Base-by-base conservation (phyloP, 768 basidiomycete species). In the Leccinum longicurvipes region DNA sequence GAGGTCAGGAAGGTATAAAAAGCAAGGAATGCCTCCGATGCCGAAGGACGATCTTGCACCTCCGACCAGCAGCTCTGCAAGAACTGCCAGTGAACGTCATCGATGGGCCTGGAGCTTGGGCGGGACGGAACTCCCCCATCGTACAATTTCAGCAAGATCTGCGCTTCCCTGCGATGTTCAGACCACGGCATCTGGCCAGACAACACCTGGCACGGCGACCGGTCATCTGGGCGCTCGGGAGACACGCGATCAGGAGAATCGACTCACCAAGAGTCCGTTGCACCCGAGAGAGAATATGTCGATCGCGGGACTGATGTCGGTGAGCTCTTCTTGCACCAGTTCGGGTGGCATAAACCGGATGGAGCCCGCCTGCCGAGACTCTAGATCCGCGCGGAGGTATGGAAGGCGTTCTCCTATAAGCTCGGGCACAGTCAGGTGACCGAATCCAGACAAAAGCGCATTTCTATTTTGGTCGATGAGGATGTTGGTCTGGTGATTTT, bases 301-400 rank as follows among this genome's bases (percentile, higher is more conserved):
- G 39, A 47, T 31, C 19, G 48, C 29, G 4, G 51, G 32, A 4
- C 54, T 23, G 27, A 53, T 29, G 19, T 53, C 28, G 8, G 2
- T 24, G 24, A 32, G 11, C 10, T 54, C 32, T 0, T 61, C 60
- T 9, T 41, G n/a, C 12, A 62, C 6, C 6, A 62, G 21, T 39
- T 62, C 60, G 6, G 55, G 55, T 17, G 60, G 55, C 55, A 61
- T 53, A 51, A 61, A 61, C 50, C 60, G 55, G 39, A 61, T 61
- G 2, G 54, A 29, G 19, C 29, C 60, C 4, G 51, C 47, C 7
- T 61, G 51, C 3, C 60, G 54, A 24, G 60, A 42, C 12, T 61
- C 55, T 5, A 32, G 50, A 15, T 61, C 60, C 10, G 36, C 54
- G 15, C 55, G 60, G 25, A 61, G 60, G 45, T 47, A 27, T 6